These are phyloP conservation scores for Reutealis trisperma DNA, from an alignment of 345 rosid species.

Conservation along the genomic window DNA sequence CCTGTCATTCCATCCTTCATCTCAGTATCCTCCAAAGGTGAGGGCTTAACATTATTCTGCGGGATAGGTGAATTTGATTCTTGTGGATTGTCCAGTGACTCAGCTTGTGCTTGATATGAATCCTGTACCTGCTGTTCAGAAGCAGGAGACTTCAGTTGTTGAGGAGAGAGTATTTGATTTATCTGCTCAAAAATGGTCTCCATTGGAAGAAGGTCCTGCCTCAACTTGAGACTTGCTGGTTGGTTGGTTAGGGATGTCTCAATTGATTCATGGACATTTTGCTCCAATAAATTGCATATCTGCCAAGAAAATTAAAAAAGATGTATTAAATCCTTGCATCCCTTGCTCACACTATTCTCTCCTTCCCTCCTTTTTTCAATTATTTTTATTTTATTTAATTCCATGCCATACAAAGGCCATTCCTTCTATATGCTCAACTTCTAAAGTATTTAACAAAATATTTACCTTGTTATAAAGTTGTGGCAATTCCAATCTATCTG, in stretches of 20 bases:
- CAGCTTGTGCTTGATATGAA: slow-evolving; percentile 16
- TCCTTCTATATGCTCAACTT: neutral
- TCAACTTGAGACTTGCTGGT: slow-evolving; percentile 45
- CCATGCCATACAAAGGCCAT: neutral
- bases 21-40: slow-evolving; percentile 24
- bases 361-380: neutral
- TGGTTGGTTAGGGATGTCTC: slow-evolving; percentile 32
- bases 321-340: neutral
- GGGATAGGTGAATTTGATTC: slow-evolving; percentile 13
- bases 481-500: slow-evolving; percentile 55
- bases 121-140: slow-evolving; percentile 19
- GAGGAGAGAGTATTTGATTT: slow-evolving; percentile 47
- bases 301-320: slow-evolving; percentile 28
- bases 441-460: neutral
- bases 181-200: slow-evolving; percentile 47
- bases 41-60: slow-evolving; percentile 13
- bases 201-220: slow-evolving; percentile 52
- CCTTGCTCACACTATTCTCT: neutral
- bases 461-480: slow-evolving; percentile 62
- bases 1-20: slow-evolving; percentile 19
- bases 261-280: slow-evolving; percentile 47
- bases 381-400: neutral
- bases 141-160: slow-evolving; percentile 17
- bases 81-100: slow-evolving; percentile 14
- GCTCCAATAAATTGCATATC: slow-evolving; percentile 66